Evolutionary conservation across 495 filamentous ascomycete species (phyloP), one percentile per base, ranked within the genome.

Genomic region (Penicillium simplicissimum): DNA sequence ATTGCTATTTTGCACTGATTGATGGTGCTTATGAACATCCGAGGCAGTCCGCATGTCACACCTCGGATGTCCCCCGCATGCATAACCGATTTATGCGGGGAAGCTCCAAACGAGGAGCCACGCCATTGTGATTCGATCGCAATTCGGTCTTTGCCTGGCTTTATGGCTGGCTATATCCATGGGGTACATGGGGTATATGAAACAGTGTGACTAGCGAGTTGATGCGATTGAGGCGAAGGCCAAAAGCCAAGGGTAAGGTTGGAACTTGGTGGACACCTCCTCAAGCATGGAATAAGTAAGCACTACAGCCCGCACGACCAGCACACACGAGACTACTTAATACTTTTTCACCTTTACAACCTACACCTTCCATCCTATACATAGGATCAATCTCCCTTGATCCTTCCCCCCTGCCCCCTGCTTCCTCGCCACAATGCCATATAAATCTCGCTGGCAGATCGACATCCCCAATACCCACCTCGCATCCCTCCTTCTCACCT

Each of bases 381-480:
- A 25, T 54, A 55, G 8, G 51, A 28, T 31, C 17, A 34, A 19
- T 31, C 6, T 17, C 15, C 31, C 63, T 61, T 25, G 33, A 21
- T 31, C 58, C n/a, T n/a, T n/a, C n/a, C 25, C 21, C 57, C 28
- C 33, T 52, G 5, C 28, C n/a, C 28, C 23, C 21, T 23, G 17
- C 52, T 11, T 42, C 21, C 19, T 13, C 42, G 3, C 28, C 64
- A 79, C 62, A 5, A 86, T 85, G 83, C 80, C 81, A 14, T 72
- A 80, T 61, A 80, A 81, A 73, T 85, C 83, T 0, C 75, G 79
- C 58, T 83, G 78, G 75, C 69, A 58, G 9, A 69, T 83, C 35
- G 66, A 80, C 42, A 75, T 84, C 43, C 84, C 83, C 7, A 65
- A 77, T 40, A 67, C 73, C 40, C 78, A 82, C 48, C 71, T 86